These are phyloP conservation scores for Lasiodiplodia sp. DNA, from an alignment of 2,329 filamentous ascomycete genomes.

Conservation along the genomic window DNA sequence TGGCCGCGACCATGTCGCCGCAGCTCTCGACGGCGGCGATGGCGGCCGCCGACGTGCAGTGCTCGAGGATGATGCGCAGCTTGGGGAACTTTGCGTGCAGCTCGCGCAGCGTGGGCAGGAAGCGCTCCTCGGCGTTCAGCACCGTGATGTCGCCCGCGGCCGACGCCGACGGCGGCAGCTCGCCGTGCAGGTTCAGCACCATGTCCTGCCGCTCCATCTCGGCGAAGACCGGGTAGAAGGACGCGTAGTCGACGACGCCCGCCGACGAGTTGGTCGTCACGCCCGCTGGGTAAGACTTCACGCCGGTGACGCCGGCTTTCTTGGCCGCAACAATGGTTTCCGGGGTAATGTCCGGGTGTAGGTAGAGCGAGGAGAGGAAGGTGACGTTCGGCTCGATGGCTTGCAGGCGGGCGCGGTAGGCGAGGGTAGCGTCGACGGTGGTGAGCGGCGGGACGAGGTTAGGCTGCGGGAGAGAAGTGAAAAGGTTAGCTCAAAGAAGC, in stretches of 20 bases:
- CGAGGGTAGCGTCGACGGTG: slow-evolving; percentile 55
- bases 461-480: slow-evolving; percentile 43
- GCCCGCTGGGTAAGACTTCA: slow-evolving; percentile 72
- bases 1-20: slow-evolving; percentile 77
- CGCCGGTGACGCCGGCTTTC: slow-evolving; percentile 72
- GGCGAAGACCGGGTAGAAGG: slow-evolving; percentile 81
- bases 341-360: slow-evolving; percentile 57
- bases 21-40: slow-evolving; percentile 79
- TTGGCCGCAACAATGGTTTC: slow-evolving; percentile 74
- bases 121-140: slow-evolving; percentile 75
- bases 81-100: slow-evolving; percentile 79
- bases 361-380: slow-evolving; percentile 60
- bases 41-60: slow-evolving; percentile 86
- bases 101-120: slow-evolving; percentile 78
- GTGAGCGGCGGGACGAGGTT: slow-evolving; percentile 60
- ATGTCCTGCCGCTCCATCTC: slow-evolving; percentile 86
- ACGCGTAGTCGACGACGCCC: slow-evolving; percentile 73
- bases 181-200: slow-evolving; percentile 93
- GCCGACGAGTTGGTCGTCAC: slow-evolving; percentile 62
- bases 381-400: slow-evolving; percentile 57
- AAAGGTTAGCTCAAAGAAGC: neutral
- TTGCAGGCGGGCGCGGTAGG: slow-evolving; percentile 54
- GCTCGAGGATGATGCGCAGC: slow-evolving; percentile 74
- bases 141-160: slow-evolving; percentile 44
- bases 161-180: slow-evolving; percentile 67